Conservation (phyloP, 306 rosid genomes). For the Cucurbita maxima region DNA sequence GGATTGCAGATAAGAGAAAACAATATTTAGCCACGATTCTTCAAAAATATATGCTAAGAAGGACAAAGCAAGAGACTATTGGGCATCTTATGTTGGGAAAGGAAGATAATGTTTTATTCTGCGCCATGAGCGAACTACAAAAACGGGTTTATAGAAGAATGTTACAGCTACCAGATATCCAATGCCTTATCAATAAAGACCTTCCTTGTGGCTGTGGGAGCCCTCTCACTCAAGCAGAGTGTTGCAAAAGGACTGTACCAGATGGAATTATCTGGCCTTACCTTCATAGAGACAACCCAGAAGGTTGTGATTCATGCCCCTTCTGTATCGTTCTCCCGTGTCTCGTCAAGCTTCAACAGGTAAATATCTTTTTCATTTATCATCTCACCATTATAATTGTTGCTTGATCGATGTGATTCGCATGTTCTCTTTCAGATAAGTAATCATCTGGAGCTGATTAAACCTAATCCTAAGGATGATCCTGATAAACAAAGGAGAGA, state of each 20-base stretch:
- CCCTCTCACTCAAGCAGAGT: conserved; percentile 83
- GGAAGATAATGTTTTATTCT: conserved; percentile 83
- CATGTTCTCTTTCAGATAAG: conserved; percentile 38
- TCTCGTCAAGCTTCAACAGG: conserved; percentile 97
- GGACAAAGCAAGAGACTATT: conserved; percentile 93
- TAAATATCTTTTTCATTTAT: conserved; percentile 15
- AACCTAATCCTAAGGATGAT: conserved; percentile 80
- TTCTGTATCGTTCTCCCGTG: conserved; percentile 90
- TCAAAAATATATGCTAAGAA: conserved; percentile 70
- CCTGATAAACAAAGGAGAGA: conserved; percentile 69
- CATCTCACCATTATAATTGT: background rate
- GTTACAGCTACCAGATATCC: conserved; percentile 80
- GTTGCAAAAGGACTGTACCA: conserved; percentile 77
- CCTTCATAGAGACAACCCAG: conserved; percentile 70
- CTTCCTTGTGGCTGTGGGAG: conserved; percentile 81
- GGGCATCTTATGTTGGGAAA: conserved; percentile 99
- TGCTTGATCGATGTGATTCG: background rate
- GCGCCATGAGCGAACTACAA: conserved; percentile 89
- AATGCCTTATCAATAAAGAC: conserved; percentile 78
- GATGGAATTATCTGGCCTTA: conserved; percentile 80
- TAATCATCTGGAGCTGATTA: conserved; percentile 86
- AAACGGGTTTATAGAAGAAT: conserved; percentile 72
- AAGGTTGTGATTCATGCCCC: conserved; percentile 95
- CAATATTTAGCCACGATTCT: conserved; percentile 57
- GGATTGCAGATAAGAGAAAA: conserved; percentile 65